A percentile compares a stretch with the other conserved stretches of the same genome.
phyloP scores from a whole-genome alignment of 768 basidiomycete genomes.

The Russula ochroleuca region DNA sequence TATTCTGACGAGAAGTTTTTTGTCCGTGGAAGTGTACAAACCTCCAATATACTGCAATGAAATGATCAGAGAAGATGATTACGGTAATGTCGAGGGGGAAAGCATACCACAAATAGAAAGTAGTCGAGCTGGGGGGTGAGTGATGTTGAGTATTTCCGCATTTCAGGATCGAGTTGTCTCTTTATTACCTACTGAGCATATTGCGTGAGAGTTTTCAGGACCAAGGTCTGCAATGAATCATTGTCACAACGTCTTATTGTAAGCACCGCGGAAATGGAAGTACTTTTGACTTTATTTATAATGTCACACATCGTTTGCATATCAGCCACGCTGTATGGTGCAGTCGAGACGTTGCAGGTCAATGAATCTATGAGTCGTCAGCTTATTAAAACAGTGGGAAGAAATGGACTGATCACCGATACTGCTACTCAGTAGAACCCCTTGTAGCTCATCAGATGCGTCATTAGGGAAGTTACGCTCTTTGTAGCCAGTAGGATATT shows the following conservation, averaged over 20 bases:
- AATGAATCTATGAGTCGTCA: conserved; percentile 8
- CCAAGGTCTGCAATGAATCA: neutral
- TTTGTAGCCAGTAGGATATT: conserved; percentile 11
- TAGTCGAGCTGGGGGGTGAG: conserved; percentile 8
- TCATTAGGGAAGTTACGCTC: neutral
- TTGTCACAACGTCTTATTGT: neutral
- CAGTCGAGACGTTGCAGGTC: conserved; percentile 13
- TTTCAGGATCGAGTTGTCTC: neutral
- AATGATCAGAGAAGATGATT: neutral
- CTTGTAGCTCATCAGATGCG: conserved; percentile 3
- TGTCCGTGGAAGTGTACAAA: conserved; percentile 19
- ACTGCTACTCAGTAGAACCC: conserved; percentile 4
- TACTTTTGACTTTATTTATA: conserved; percentile 6
- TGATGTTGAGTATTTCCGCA: neutral
- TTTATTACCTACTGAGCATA: conserved; percentile 14
- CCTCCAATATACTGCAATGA: conserved; percentile 2
- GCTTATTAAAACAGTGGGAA: neutral
- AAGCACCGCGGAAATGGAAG: neutral
- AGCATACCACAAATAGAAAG: conserved; percentile 12
- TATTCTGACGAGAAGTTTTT: conserved; percentile 8
- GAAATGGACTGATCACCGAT: conserved; percentile 3
- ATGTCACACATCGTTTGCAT: conserved; percentile 12
- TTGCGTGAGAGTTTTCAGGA: neutral
- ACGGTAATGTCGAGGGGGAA: neutral
- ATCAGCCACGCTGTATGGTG: conserved; percentile 10